Evolutionary conservation across 1,284 basidiomycete genomes (phyloP).

Genomic region (Amylostereum chailletii): DNA sequence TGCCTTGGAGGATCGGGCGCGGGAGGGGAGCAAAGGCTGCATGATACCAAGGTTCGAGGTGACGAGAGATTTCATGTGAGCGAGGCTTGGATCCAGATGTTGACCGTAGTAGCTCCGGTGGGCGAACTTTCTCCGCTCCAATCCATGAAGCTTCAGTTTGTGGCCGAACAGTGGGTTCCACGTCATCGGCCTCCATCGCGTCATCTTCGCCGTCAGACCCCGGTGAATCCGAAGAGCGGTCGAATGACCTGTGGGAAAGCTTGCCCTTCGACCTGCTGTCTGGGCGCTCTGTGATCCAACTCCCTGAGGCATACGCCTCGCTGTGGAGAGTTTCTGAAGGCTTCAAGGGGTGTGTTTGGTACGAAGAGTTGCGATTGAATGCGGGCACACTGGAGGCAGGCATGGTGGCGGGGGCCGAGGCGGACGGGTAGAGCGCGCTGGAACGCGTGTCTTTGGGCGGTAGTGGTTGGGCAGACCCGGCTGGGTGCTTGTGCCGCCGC

Average conservation of each 20-base stretch:
- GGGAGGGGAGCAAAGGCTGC: slow-evolving; percentile 53
- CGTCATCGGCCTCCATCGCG: slow-evolving; percentile 3
- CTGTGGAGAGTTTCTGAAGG: not conserved
- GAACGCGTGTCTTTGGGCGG: slow-evolving; percentile 12
- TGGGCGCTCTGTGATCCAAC: slow-evolving; percentile 15
- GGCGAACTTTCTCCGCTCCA: too few relatives aligned
- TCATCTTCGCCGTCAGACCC: slow-evolving; percentile 13
- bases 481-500: slow-evolving; percentile 47
- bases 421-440: slow-evolving; percentile 10
- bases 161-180: too few relatives aligned
- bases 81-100: slow-evolving; percentile 5
- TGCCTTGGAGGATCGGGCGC: slow-evolving; percentile 34
- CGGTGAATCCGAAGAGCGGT: slow-evolving; percentile 11
- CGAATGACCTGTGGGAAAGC: slow-evolving; percentile 6
- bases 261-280: slow-evolving; percentile 7
- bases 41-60: slow-evolving; percentile 46
- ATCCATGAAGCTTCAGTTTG: too few relatives aligned
- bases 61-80: slow-evolving; percentile 5
- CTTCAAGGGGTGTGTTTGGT: too few relatives aligned
- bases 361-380: too few relatives aligned
- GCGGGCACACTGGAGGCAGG: too few relatives aligned
- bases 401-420: too few relatives aligned
- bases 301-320: slow-evolving; percentile 13
- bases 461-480: slow-evolving; percentile 14
- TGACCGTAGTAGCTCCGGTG: too few relatives aligned